Evolutionary conservation across 2,329 filamentous ascomycete genomes (phyloP), one percentile per base, ranked within the genome.

Genomic region (Fusarium anthophilum): DNA sequence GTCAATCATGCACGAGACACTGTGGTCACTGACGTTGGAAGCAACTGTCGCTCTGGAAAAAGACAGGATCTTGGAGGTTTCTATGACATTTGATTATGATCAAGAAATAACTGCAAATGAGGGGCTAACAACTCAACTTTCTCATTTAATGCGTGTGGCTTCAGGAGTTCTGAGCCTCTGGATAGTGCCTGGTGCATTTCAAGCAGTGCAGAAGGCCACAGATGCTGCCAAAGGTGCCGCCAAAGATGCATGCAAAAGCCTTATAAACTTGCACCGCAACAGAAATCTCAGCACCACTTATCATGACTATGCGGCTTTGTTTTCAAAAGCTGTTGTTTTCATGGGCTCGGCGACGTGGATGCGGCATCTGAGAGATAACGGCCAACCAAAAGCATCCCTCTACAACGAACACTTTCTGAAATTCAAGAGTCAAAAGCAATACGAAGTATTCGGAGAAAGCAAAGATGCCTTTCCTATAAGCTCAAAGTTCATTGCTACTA

Each of bases 91-190:
- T 14, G 2, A 4, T 14, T 7, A 0, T 10, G 0, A 11, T 3
- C 8, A 3, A 0, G 4, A 6, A 28, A 28, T 0, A 14, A 4
- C 12, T 15, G 12, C 8, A 8, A 47, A 5, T 8, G 0, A 0
- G 18, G 24, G 2, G 6, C 12, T 47, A 8, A 2, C 28, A 7
- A 10, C 1, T 7, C 24, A 20, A 8, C 12, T 47, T 7, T 47
- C 24, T 22, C 18, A 8, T 22, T 13, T 5, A 10, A 28, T 47
- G 18, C 3, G 5, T 28, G 0, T 28, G 24, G 44, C 44, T 28
- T 47, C 24, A 47, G 2, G 0, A 15, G 5, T 47, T 47, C 18
- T 28, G 8, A 15, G 6, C 6, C 12, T 22, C 18, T 28, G 18
- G 44, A 10, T 3, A 5, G 2, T 2, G 3, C 17, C 24, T 28